Base-by-base conservation (phyloP, 2,329 filamentous ascomycete species). In the Scytalidium lignicola region DNA sequence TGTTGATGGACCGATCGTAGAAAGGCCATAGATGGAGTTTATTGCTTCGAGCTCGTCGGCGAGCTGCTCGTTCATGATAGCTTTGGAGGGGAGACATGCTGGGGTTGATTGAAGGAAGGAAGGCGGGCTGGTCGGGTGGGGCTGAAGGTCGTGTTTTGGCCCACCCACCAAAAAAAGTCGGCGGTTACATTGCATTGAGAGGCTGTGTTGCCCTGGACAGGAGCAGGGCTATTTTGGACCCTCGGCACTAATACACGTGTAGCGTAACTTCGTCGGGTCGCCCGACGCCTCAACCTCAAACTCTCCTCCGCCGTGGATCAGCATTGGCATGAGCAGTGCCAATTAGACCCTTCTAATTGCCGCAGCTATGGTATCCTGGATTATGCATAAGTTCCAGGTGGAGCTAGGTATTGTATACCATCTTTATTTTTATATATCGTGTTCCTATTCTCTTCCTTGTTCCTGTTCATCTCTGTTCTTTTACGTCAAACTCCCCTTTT, bases 1-100 rank as follows among this genome's bases (percentile, higher is more conserved):
- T 19, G 69, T 65, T 51, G 70, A 61, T 41, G 73, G 59, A 1
- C 58, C 52, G 7, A 91, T 73, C 10, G 85, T 86, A n/a, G 72
- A 74, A 43, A 82, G 76, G 55, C 83, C 85, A 68, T 91, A 93
- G 56, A 93, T 93, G 48, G 88, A 88, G 67, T 92, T 93, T 62
- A 93, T 85, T 54, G 86, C 88, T 62, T 85, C 85, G 23, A 91
- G 71, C 65, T 93, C 88, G 68, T 93, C 88, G 44, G 69, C 66
- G 21, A 92, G 76, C 29, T 65, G 62, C 51, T 65, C 63, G 48
- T 54, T 62, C 63, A 65, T 66, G 20, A 17, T 54, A 37, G 32
- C 32, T 13, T 8, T 17, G 15, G n/a, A 37, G 6, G n/a, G n/a
- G 32, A 13, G 32, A n/a, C 32, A 37, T 43, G 18, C 15, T 43